A percentile compares a stretch with the other conserved stretches of the same genome.
phyloP scores from a whole-genome alignment of 768 basidiomycete genomes.

The Suillus cothurnatus region DNA sequence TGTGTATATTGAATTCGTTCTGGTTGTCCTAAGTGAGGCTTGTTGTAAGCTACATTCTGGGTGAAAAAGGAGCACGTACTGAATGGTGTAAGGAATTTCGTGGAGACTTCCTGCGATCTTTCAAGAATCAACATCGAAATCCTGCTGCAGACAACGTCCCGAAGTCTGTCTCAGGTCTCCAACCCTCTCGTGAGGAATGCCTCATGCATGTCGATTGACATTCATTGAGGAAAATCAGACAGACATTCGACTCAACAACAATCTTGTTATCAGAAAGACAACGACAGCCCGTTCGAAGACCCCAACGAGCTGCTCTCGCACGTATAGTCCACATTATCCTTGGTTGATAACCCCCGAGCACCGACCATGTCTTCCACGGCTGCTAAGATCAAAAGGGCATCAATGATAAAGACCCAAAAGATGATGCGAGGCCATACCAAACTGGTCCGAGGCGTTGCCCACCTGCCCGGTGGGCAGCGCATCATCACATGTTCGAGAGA shows the following conservation, averaged over 20 bases:
- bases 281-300: not conserved
- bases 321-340: not conserved
- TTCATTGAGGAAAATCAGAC: not conserved
- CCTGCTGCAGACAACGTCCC: not conserved
- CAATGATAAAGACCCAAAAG: not conserved
- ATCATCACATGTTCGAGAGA: slow-evolving; percentile 16
- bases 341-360: not conserved
- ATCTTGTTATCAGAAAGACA: not conserved
- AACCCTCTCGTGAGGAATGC: not conserved
- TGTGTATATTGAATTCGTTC: not conserved
- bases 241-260: not conserved
- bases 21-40: not conserved
- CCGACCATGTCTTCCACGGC: not conserved
- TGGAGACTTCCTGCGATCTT: not conserved
- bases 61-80: not conserved
- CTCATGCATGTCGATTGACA: not conserved
- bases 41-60: not conserved
- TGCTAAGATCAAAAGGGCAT: not conserved
- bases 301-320: not conserved
- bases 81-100: not conserved
- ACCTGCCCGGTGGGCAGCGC: not conserved
- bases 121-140: not conserved
- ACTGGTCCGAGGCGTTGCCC: not conserved
- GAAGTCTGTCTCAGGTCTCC: not conserved
- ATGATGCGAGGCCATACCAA: not conserved